These are phyloP conservation scores for Agapanthus africanus DNA, from an alignment of 106 monocot species.

Conservation along the genomic window DNA sequence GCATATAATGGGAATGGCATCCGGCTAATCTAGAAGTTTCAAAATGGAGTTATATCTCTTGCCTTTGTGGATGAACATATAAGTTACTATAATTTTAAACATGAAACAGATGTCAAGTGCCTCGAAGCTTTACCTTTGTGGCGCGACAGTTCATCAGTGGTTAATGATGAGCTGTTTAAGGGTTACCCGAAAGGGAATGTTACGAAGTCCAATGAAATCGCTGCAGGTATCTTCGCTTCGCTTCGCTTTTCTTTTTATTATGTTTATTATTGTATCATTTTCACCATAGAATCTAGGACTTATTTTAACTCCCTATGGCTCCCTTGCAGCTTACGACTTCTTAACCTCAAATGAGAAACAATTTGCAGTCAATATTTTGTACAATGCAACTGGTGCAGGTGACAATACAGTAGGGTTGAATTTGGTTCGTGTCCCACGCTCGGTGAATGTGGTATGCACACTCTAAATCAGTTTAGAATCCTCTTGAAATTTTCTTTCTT, in stretches of 20 bases:
- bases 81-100: neutral
- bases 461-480: neutral
- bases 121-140: constrained; percentile 44
- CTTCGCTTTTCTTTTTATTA: neutral
- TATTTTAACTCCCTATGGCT: neutral
- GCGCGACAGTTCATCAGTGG: constrained; percentile 29
- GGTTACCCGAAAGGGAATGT: constrained; percentile 20
- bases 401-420: neutral
- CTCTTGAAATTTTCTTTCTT: neutral
- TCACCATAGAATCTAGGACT: neutral
- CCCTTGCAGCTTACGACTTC: constrained; percentile 40
- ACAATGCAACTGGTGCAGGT: constrained; percentile 16
- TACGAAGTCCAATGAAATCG: constrained; percentile 34
- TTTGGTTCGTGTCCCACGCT: constrained; percentile 19
- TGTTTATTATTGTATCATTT: neutral
- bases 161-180: constrained; percentile 41
- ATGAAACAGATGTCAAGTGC: constrained; percentile 38
- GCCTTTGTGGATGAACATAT: neutral
- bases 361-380: constrained; percentile 26
- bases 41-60: neutral
- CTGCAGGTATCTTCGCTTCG: constrained; percentile 26
- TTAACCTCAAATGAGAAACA: constrained; percentile 22
- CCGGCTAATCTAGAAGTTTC: neutral
- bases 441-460: constrained; percentile 27
- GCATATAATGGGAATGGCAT: neutral